Evolutionary conservation across 2,329 filamentous ascomycete genomes (phyloP), one percentile per base, ranked within the genome.

Genomic region (Fonsecaea pedrosoi): DNA sequence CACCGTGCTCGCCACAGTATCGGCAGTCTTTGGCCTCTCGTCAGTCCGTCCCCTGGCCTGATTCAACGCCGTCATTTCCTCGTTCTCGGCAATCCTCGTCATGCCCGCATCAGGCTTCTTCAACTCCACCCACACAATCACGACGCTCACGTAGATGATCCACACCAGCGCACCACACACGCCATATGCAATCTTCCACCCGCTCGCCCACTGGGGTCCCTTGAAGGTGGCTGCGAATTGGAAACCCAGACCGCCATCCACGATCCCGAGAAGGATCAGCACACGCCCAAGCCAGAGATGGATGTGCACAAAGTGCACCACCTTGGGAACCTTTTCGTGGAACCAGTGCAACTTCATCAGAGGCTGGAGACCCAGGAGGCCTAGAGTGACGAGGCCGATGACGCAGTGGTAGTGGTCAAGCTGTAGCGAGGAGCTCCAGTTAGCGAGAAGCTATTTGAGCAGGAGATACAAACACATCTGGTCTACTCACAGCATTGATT

Each of bases 161-260:
- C 64, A 70, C 1, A 70, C 57, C 3, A 70, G 9, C 7, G 48
- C 54, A 6, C 66, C 68, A 5, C 66, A 30, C 12, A 59, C 60
- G 10, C 68, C 68, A 21, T 70, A 70, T 8, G 50, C 59, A 48
- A 68, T 56, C 34, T 61, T 65, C 9, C 65, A 64, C 12, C 62
- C 58, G n/a, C 40, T 40, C 5, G 62, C 55, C 65, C 60, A 68
- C 30, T 66, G 34, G 6, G 37, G 55, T 1, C 42, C 67, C 4
- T 56, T 54, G 9, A 67, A 37, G 1, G 65, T 60, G 12, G 54
- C 57, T 2, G 68, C 66, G 9, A 67, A 58, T 42, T 63, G 63
- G 45, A 87, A 79, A 0, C 85, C 85, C 1, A 87, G 73, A 0
- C 84, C 85, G 13, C 83, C 85, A 71, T 87, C 87, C 72, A 87